Percentiles rank a stretch among this genome's conserved stretches.
Evolutionary conservation across 345 rosid species (phyloP).

Genomic region (Microcos paniculata): DNA sequence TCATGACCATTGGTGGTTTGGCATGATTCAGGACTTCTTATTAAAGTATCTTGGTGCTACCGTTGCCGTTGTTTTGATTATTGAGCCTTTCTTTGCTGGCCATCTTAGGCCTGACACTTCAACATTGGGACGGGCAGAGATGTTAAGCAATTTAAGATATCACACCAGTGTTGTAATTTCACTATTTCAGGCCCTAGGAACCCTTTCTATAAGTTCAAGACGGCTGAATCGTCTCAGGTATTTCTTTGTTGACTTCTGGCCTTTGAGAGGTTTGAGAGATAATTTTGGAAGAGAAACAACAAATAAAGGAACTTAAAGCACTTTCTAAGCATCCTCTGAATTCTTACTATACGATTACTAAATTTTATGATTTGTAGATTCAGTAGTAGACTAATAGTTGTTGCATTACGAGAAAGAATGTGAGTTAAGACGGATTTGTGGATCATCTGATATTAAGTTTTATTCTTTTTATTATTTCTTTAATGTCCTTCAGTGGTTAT

Average conservation of each 20-base stretch:
- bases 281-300: not conserved
- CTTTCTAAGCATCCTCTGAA: not conserved
- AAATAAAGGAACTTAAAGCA: not conserved
- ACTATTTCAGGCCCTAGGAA: slow-evolving; percentile 88
- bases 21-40: slow-evolving; percentile 97
- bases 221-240: slow-evolving; percentile 96
- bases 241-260: not conserved
- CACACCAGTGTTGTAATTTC: slow-evolving; percentile 95
- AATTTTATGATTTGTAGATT: not conserved
- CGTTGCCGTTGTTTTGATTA: slow-evolving; percentile 85
- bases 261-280: not conserved
- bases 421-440: not conserved
- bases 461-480: slow-evolving; percentile 21
- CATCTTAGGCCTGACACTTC: slow-evolving; percentile 85
- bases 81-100: slow-evolving; percentile 97
- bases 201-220: slow-evolving; percentile 91
- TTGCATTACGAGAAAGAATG: not conserved
- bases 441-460: not conserved
- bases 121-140: slow-evolving; percentile 90
- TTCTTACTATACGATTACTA: not conserved
- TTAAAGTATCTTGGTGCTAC: slow-evolving; percentile 98
- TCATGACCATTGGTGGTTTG: slow-evolving; percentile 99
- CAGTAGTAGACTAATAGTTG: not conserved
- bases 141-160: slow-evolving; percentile 98
- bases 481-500: slow-evolving; percentile 66